Percentiles rank a stretch among this genome's conserved stretches.
phyloP scores from a whole-genome alignment of 1,284 basidiomycete genomes.

The Rhodotorula mucilaginosa region DNA sequence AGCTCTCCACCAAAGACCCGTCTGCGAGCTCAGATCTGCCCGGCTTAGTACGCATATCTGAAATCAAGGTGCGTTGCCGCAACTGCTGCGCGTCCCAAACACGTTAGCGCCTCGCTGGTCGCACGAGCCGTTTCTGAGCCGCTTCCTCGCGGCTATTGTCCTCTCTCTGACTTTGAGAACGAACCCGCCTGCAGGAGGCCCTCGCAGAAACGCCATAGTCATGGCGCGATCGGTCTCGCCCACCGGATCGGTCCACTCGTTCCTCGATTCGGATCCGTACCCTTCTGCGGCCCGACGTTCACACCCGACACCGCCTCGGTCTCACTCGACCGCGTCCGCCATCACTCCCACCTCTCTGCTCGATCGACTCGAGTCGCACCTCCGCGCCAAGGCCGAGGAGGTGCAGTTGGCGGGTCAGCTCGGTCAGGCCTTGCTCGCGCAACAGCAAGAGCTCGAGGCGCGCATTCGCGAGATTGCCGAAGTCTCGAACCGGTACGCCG shows the following conservation, averaged over 20 bases:
- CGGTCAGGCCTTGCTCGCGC: constrained; percentile 82
- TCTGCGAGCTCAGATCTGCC: no score
- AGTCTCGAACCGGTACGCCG: constrained; percentile 26
- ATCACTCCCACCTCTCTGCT: constrained; percentile 24
- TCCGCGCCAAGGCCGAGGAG: constrained; percentile 84
- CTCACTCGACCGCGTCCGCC: not conserved
- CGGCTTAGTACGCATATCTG: no score
- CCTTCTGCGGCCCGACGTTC: constrained; percentile 9
- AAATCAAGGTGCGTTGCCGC: no score
- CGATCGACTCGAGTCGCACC: constrained; percentile 67
- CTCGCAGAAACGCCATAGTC: not conserved
- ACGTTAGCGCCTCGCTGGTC: no score
- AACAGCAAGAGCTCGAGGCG: constrained; percentile 86
- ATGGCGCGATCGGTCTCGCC: constrained; percentile 25
- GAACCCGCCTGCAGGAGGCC: not conserved
- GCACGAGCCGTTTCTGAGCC: no score
- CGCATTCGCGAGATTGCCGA: constrained; percentile 73
- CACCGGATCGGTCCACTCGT: constrained; percentile 30
- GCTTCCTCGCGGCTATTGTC: no score
- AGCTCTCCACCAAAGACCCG: no score
- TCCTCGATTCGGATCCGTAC: constrained; percentile 40
- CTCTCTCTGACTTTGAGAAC: not conserved
- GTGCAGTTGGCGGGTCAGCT: constrained; percentile 83
- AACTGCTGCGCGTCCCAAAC: no score
- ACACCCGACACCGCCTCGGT: not conserved